phyloP scores from a whole-genome alignment of 441 rosid species.

The Jatropha podagrica region DNA sequence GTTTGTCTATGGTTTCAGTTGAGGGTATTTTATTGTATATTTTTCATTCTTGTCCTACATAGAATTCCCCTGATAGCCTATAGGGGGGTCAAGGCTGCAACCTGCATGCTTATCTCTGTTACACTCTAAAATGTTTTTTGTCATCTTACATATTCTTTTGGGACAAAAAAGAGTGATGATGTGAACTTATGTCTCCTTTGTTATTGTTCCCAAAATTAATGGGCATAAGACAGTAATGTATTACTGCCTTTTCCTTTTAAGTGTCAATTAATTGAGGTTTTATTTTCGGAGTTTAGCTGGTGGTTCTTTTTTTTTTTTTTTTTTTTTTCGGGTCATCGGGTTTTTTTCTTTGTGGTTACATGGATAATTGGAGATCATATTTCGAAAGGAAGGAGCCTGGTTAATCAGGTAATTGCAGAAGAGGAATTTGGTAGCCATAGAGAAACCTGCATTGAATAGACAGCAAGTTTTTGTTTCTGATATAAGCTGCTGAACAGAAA shows the following conservation, averaged over 20 bases:
- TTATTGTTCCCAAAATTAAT: conserved; percentile 19
- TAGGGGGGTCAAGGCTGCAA: conserved; percentile 17
- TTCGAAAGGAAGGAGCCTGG: no score
- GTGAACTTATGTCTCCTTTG: conserved; percentile 27
- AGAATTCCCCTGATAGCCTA: conserved; percentile 22
- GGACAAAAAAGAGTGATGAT: conserved; percentile 20
- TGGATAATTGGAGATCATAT: not conserved
- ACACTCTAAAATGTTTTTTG: conserved; percentile 14
- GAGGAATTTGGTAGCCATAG: not conserved
- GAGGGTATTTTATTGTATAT: not conserved
- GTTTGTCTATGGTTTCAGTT: conserved; percentile 18
- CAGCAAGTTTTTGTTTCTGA: not conserved
- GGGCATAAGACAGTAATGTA: conserved; percentile 9
- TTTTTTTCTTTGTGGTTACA: no score
- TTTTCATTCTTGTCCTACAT: conserved; percentile 21
- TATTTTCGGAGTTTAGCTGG: not conserved
- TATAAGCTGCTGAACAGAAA: not conserved
- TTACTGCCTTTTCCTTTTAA: not conserved
- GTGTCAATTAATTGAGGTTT: not conserved
- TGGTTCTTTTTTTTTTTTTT: no score
- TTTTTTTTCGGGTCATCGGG: no score
- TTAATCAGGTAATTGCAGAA: not conserved
- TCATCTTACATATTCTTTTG: conserved; percentile 17
- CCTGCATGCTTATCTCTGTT: conserved; percentile 12
- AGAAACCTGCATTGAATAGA: not conserved